A percentile compares a stretch with the other conserved stretches of the same genome.
Conservation (phyloP, 176 grass and related monocot species). For the Saccharum officinarum region DNA sequence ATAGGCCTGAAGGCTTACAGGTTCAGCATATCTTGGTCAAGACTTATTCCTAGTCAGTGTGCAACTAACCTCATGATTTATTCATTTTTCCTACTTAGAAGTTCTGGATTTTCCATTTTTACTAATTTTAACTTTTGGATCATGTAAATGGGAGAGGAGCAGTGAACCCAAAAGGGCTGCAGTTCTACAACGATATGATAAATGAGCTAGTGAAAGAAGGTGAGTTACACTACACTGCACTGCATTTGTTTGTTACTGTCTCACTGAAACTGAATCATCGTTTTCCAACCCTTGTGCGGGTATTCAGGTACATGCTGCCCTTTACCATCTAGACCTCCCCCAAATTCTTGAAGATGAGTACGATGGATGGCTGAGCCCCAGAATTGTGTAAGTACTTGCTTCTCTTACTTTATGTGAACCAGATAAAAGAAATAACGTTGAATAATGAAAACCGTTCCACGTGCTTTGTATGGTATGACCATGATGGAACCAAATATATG, state of each 20-base stretch:
- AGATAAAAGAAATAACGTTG: background rate
- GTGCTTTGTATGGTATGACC: background rate
- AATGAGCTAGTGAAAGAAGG: conserved; percentile 50
- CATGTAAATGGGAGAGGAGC: conserved; percentile 58
- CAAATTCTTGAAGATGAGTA: conserved; percentile 65
- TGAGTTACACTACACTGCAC: background rate
- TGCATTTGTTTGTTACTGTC: background rate
- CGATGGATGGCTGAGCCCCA: conserved; percentile 53
- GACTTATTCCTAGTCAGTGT: conserved; percentile 54
- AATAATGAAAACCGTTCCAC: background rate
- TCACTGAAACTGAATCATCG: conserved; percentile 5
- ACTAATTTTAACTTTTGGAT: background rate
- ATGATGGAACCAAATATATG: background rate
- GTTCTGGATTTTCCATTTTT: background rate
- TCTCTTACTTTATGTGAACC: background rate
- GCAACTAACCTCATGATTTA: background rate
- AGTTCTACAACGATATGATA: conserved; percentile 58
- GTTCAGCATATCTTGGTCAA: conserved; percentile 71
- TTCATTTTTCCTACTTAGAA: background rate
- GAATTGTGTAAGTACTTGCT: conserved; percentile 50
- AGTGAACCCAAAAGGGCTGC: conserved; percentile 52
- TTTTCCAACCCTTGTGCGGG: conserved; percentile 28
- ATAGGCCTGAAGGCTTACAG: conserved; percentile 51
- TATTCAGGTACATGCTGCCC: conserved; percentile 43
- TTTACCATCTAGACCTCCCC: conserved; percentile 61